phyloP scores from a whole-genome alignment of 1,284 basidiomycete species.

The Amylostereum areolatum region DNA sequence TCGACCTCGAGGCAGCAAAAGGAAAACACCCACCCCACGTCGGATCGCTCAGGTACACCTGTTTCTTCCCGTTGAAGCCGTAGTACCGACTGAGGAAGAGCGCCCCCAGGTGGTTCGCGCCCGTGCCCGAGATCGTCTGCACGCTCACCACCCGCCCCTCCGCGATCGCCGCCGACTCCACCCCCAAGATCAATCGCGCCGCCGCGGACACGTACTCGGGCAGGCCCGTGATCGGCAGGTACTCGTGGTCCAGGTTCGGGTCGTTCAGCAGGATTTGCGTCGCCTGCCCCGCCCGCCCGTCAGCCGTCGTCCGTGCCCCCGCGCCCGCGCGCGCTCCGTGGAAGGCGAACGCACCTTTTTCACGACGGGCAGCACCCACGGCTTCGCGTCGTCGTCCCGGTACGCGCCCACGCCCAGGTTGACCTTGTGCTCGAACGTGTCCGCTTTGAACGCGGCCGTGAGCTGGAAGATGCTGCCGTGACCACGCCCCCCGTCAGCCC shows the following conservation, averaged over 20 bases:
- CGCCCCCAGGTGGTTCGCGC: constrained; percentile 90
- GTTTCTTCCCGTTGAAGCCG: constrained; percentile 58
- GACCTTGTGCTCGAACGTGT: constrained; percentile 76
- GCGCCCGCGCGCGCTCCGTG: no score
- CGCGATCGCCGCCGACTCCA: constrained; percentile 65
- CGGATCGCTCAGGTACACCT: constrained; percentile 82
- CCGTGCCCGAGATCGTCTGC: constrained; percentile 94
- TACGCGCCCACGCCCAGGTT: constrained; percentile 93
- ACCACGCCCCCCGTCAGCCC: neutral
- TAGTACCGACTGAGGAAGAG: constrained; percentile 88
- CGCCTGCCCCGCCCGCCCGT: constrained; percentile 44
- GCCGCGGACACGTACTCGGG: constrained; percentile 78
- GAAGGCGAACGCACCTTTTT: constrained; percentile 57
- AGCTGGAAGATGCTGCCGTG: constrained; percentile 87
- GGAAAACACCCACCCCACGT: constrained; percentile 75
- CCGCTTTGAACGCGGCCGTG: constrained; percentile 83
- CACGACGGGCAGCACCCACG: constrained; percentile 91
- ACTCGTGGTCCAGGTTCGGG: constrained; percentile 85
- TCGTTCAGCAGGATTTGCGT: constrained; percentile 67
- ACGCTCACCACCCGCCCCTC: constrained; percentile 71
- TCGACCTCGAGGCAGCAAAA: constrained; percentile 1
- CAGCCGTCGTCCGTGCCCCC: neutral
- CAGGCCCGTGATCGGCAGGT: constrained; percentile 87
- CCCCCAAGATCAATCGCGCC: constrained; percentile 77
- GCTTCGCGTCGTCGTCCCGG: constrained; percentile 78